Evolutionary conservation across 2,329 filamentous ascomycete species (phyloP).

Genomic region (Xylariaceae sp.): DNA sequence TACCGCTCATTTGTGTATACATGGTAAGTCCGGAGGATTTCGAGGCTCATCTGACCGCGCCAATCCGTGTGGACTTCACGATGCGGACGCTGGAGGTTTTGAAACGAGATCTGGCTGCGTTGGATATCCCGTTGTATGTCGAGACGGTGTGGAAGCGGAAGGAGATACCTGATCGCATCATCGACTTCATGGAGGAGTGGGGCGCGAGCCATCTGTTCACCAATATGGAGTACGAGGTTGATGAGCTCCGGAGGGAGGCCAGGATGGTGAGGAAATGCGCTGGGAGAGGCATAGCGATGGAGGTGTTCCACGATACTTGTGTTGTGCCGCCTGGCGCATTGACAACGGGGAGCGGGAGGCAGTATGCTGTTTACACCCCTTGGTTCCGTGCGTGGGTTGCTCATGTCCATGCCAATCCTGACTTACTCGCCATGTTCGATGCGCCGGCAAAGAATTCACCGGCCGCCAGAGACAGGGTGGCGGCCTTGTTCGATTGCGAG

Average conservation of each 20-base stretch:
- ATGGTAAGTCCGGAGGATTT: conserved; percentile 81
- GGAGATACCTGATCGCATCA: conserved; percentile 57
- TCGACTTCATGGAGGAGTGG: conserved; percentile 69
- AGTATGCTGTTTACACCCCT: conserved; percentile 81
- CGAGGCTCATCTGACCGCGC: conserved; percentile 72
- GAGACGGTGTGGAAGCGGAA: conserved; percentile 68
- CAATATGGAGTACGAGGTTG: conserved; percentile 89
- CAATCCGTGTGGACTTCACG: conserved; percentile 76
- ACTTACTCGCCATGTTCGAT: conserved; percentile 62
- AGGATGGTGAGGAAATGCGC: conserved; percentile 60
- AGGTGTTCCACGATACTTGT: conserved; percentile 77
- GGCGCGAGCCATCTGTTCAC: conserved; percentile 71
- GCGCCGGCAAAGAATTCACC: conserved; percentile 55
- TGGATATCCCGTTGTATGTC: conserved; percentile 76
- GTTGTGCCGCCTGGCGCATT: conserved; percentile 73
- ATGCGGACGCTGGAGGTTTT: conserved; percentile 68
- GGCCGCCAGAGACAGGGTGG: conserved; percentile 35
- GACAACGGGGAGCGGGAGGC: conserved; percentile 65
- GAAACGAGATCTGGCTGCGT: conserved; percentile 61
- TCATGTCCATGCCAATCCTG: conserved; percentile 66
- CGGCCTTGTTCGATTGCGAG: conserved; percentile 49
- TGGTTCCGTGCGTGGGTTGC: conserved; percentile 78
- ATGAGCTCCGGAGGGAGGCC: conserved; percentile 78
- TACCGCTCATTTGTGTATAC: conserved; percentile 75
- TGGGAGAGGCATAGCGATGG: conserved; percentile 63